Evolutionary conservation across 1,284 basidiomycete genomes (phyloP).

Genomic region (Ceratobasidium sp.): DNA sequence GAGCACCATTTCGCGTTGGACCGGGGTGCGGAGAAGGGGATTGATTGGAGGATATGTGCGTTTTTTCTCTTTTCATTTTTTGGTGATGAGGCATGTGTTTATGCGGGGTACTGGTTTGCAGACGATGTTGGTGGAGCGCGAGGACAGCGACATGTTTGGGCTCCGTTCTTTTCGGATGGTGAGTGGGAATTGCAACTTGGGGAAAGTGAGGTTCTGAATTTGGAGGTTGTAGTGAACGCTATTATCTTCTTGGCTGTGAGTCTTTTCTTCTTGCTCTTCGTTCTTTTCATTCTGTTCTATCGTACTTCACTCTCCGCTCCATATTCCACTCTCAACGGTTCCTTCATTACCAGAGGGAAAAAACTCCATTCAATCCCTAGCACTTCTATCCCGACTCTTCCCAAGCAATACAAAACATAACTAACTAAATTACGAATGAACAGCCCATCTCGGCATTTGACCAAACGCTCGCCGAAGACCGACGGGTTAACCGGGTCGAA

Average conservation of each 20-base stretch:
- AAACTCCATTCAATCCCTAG: no score
- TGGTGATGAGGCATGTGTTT: no score
- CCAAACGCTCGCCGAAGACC: conserved; percentile 48
- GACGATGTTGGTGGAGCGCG: conserved; percentile 50
- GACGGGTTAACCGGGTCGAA: conserved; percentile 70
- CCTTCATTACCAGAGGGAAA: no score
- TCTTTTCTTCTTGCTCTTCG: background rate
- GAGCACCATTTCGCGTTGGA: conserved; percentile 50
- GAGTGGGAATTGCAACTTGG: background rate
- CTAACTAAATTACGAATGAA: background rate
- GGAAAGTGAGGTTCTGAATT: no score
- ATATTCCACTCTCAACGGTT: no score
- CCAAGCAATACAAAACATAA: background rate
- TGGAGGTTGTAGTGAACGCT: conserved; percentile 28
- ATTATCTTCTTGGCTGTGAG: conserved; percentile 49
- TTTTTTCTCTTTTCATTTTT: no score
- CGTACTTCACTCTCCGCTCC: no score
- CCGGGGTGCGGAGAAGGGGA: conserved; percentile 46
- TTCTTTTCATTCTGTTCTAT: background rate
- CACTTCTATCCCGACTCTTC: no score
- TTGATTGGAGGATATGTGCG: conserved; percentile 47
- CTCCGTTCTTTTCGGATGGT: conserved; percentile 49
- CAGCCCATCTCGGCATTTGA: conserved; percentile 48
- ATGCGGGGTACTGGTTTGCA: background rate
- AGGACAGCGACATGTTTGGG: conserved; percentile 50